These are phyloP conservation scores for Eudorina sp. DNA, from an alignment of 139 green algal genomes.

Conservation along the genomic window DNA sequence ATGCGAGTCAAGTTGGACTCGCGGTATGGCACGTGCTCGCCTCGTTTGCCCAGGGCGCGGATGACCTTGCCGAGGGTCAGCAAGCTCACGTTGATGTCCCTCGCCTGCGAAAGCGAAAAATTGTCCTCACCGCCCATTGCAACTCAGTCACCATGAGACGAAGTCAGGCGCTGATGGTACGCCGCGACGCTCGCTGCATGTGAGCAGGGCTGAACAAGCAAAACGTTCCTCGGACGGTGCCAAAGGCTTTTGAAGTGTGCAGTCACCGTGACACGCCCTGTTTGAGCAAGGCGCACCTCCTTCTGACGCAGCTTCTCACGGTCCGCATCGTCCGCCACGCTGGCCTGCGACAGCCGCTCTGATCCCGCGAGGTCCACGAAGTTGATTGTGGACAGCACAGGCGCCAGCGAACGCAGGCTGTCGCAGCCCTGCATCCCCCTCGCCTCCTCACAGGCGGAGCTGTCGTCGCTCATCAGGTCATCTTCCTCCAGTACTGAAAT, in stretches of 20 bases:
- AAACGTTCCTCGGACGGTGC: too few species aligned
- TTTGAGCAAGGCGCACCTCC: slow-evolving; percentile 44
- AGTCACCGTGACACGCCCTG: too few species aligned
- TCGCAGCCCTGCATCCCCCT: slow-evolving; percentile 39
- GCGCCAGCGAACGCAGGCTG: slow-evolving; percentile 33
- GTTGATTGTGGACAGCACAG: slow-evolving; percentile 76
- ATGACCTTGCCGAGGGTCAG: slow-evolving; percentile 92
- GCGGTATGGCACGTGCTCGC: slow-evolving; percentile 83
- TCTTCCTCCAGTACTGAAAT: slow-evolving; percentile 2
- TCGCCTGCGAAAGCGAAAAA: slow-evolving; percentile 86
- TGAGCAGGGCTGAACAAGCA: too few species aligned
- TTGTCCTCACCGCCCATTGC: too few species aligned
- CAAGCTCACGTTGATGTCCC: slow-evolving; percentile 94
- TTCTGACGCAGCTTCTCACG: slow-evolving; percentile 52
- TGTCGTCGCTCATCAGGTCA: slow-evolving; percentile 14
- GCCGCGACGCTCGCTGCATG: too few species aligned
- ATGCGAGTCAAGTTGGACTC: slow-evolving; percentile 93
- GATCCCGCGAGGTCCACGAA: slow-evolving; percentile 94
- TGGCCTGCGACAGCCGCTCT: slow-evolving; percentile 87
- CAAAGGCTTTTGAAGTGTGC: too few species aligned
- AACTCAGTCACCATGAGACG: too few species aligned
- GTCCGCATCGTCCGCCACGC: slow-evolving; percentile 65
- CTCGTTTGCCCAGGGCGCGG: slow-evolving; percentile 82
- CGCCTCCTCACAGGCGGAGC: slow-evolving; percentile 42
- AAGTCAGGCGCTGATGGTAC: too few species aligned